Percentiles rank a stretch among this genome's conserved stretches.
Conservation (phyloP, 805 yeast genomes). For the Kuraishia capsulata region DNA sequence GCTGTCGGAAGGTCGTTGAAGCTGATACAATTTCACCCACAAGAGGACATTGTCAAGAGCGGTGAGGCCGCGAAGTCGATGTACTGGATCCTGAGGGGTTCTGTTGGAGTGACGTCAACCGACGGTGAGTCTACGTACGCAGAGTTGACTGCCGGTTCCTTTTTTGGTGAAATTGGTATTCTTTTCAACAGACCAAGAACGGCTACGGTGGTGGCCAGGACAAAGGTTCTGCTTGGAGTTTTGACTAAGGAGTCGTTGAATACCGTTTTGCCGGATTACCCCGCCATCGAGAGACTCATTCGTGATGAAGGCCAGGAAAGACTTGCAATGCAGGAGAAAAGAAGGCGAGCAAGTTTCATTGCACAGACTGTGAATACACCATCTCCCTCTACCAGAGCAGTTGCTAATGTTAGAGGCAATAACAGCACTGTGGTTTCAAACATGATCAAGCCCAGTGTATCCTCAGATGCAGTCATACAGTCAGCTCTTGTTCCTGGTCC, state of each 20-base stretch:
- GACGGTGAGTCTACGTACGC: conserved; percentile 74
- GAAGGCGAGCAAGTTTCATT: conserved; percentile 32
- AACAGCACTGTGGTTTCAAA: conserved; percentile 21
- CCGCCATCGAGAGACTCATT: conserved; percentile 56
- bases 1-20: conserved; percentile 50
- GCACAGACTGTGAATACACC: conserved; percentile 6
- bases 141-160: conserved; percentile 57
- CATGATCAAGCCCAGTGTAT: conserved; percentile 20
- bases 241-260: conserved; percentile 56
- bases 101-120: conserved; percentile 66
- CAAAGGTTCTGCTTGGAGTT: conserved; percentile 59
- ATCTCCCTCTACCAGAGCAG: not conserved
- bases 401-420: conserved; percentile 6
- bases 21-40: conserved; percentile 56
- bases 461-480: no score
- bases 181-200: conserved; percentile 69
- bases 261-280: conserved; percentile 51
- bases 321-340: conserved; percentile 59
- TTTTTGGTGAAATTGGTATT: conserved; percentile 76
- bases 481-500: conserved; percentile 36
- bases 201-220: conserved; percentile 66
- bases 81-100: conserved; percentile 74
- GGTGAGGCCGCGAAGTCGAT: conserved; percentile 71
- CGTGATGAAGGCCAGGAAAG: conserved; percentile 77
- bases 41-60: conserved; percentile 57